These are phyloP conservation scores for Tolypocladium album DNA, from an alignment of 2,329 filamentous ascomycete genomes.

Conservation along the genomic window DNA sequence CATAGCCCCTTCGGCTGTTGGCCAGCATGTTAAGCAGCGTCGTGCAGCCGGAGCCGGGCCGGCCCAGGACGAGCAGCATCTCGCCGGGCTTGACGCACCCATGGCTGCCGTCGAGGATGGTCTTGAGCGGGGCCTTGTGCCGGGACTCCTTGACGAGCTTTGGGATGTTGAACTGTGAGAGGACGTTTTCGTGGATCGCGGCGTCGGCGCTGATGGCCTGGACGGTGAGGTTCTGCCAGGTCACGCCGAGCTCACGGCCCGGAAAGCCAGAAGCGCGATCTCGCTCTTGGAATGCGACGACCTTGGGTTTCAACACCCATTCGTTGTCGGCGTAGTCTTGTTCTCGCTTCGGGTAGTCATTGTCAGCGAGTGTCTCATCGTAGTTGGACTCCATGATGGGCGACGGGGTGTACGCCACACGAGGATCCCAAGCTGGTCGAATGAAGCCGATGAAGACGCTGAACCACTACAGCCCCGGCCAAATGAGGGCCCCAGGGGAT, in stretches of 20 bases:
- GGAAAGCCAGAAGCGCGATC: slow-evolving; percentile 34
- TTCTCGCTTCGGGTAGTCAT: slow-evolving; percentile 6
- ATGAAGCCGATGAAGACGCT: neutral
- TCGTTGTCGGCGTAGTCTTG: slow-evolving; percentile 12
- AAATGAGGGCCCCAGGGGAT: neutral
- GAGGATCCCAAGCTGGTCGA: neutral
- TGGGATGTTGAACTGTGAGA: slow-evolving; percentile 46
- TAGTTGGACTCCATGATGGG: slow-evolving; percentile 16
- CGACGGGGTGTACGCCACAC: neutral
- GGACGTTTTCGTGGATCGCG: slow-evolving; percentile 53
- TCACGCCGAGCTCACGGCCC: slow-evolving; percentile 45
- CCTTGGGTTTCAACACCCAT: slow-evolving; percentile 37
- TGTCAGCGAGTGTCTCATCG: slow-evolving; percentile 12
- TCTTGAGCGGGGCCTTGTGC: slow-evolving; percentile 47
- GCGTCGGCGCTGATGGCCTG: slow-evolving; percentile 50
- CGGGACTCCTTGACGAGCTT: slow-evolving; percentile 40
- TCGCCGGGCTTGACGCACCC: slow-evolving; percentile 64
- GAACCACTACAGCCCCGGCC: too few species aligned
- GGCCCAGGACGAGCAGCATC: slow-evolving; percentile 59
- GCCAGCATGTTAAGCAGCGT: slow-evolving; percentile 60
- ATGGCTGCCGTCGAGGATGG: slow-evolving; percentile 53
- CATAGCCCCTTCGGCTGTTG: slow-evolving; percentile 51
- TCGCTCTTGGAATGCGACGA: slow-evolving; percentile 30
- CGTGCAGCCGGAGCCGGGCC: slow-evolving; percentile 60
- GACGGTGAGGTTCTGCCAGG: slow-evolving; percentile 55